Percentiles rank a stretch among this genome's conserved stretches.
Evolutionary conservation across 192 early-diverging fungal species (phyloP).

Genomic region (Allomyces javanicus): DNA sequence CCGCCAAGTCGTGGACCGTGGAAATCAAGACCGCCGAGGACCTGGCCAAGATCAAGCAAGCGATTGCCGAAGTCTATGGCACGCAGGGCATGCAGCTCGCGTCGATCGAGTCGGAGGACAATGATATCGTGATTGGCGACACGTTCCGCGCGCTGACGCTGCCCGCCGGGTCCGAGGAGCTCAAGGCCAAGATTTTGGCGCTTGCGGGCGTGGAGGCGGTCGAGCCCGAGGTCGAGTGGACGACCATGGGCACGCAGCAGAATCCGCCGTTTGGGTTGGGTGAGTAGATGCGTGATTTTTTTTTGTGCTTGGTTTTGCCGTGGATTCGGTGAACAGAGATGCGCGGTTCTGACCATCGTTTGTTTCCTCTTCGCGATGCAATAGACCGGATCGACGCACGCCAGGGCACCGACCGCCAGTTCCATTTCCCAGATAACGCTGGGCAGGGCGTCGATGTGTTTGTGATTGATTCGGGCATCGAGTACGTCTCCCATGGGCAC

Average conservation of each 20-base stretch:
- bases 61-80: too few species aligned
- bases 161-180: neutral
- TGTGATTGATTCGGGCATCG: slow-evolving; percentile 91
- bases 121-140: neutral
- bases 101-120: neutral
- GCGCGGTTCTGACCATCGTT: too few species aligned
- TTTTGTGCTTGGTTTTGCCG: neutral
- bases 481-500: slow-evolving; percentile 1
- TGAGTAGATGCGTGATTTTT: neutral
- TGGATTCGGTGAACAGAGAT: neutral
- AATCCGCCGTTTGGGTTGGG: neutral
- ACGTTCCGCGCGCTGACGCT: neutral
- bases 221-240: neutral
- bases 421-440: slow-evolving; percentile 43
- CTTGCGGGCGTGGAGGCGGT: neutral
- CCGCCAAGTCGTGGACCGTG: too few species aligned
- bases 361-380: neutral
- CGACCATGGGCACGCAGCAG: neutral
- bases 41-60: too few species aligned
- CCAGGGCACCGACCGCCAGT: slow-evolving; percentile 39
- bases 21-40: too few species aligned
- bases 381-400: neutral
- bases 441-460: slow-evolving; percentile 77
- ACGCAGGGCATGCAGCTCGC: too few species aligned
- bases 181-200: neutral